Base-by-base conservation (phyloP, 2,329 filamentous ascomycete species). In the Trichophyton benhamiae region DNA sequence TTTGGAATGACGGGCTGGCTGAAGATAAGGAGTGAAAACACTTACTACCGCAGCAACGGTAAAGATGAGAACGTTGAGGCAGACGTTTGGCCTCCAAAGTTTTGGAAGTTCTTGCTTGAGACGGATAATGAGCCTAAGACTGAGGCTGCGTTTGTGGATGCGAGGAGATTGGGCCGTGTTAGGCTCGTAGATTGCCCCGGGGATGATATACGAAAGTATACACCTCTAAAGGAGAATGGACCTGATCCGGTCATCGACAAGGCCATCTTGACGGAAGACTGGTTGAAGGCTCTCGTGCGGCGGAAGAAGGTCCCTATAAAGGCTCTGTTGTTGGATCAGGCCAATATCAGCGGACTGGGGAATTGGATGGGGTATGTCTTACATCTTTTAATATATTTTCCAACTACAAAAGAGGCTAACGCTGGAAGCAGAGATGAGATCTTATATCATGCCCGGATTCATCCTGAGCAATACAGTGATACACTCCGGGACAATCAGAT, bases 401-500 rank as follows among this genome's bases (percentile, higher is more conserved):
- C 7, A 38, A 44, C 41, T 38, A 22, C 42, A 41, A 52, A 58
- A 17, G 41, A 17, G 11, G n/a, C 41, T 44, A 17, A 44, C 15
- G 41, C 30, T n/a, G n/a, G 13, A 33, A 20, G 4, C 57, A 81
- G 82, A 0, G 94, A 99, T 70, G 94, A 99, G 72, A 86, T 96
- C 5, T 78, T 99, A 59, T 99, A 91, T 69, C 87, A 97, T 67
- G 88, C 94, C 3, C 85, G 82, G 58, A 81, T 97, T 15, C 92
- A 99, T 67, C 94, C 94, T 0, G 92, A 96, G 72, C 90, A 96
- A 71, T 95, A 95, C 75, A 90, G 87, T 74, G 86, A 96, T 69
- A 88, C 88, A 0, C 87, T 97, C 66, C 80, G 72, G 64, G 83
- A 88, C 36, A 80, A 76, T 0, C 87, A 96, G 72, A 83, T 95